Percentiles rank a stretch among this genome's conserved stretches.
Evolutionary conservation across 495 filamentous ascomycete genomes (phyloP).

Genomic region (Xylaria cubensis): DNA sequence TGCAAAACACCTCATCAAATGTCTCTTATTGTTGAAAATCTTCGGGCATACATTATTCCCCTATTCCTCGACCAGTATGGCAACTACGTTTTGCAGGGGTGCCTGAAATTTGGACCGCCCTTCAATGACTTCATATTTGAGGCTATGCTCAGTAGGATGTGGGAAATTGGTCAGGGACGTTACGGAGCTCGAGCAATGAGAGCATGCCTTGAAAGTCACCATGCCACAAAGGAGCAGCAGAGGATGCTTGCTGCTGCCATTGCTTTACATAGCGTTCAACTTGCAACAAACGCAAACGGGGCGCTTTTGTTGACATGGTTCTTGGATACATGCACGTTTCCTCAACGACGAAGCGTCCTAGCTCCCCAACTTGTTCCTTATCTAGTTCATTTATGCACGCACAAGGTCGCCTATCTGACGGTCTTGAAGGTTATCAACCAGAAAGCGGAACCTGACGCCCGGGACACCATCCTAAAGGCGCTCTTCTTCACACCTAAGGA

Average conservation of each 20-base stretch:
- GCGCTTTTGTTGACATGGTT: conserved; percentile 96
- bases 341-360: conserved; percentile 86
- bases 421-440: conserved; percentile 99
- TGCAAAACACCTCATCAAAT: conserved; percentile 85
- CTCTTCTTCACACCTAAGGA: conserved; percentile 94
- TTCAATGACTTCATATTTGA: conserved; percentile 98
- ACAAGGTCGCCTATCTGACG: conserved; percentile 97
- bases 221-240: conserved; percentile 93
- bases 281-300: conserved; percentile 96
- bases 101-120: conserved; percentile 84
- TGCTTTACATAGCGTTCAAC: conserved; percentile 92
- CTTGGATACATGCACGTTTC: conserved; percentile 97
- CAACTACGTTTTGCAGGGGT: conserved; percentile 97
- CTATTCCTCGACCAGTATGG: conserved; percentile 97
- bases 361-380: conserved; percentile 93
- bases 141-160: conserved; percentile 93
- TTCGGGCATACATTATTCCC: conserved; percentile 84
- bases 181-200: conserved; percentile 97
- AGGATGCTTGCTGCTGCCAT: conserved; percentile 93
- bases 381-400: conserved; percentile 95
- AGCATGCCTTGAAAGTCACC: conserved; percentile 95
- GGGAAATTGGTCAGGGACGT: conserved; percentile 90
- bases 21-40: conserved; percentile 78
- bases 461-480: conserved; percentile 90
- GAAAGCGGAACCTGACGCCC: conserved; percentile 88